These are phyloP conservation scores for Claviceps pazoutovae DNA, from an alignment of 2,329 filamentous ascomycete species.

Conservation along the genomic window DNA sequence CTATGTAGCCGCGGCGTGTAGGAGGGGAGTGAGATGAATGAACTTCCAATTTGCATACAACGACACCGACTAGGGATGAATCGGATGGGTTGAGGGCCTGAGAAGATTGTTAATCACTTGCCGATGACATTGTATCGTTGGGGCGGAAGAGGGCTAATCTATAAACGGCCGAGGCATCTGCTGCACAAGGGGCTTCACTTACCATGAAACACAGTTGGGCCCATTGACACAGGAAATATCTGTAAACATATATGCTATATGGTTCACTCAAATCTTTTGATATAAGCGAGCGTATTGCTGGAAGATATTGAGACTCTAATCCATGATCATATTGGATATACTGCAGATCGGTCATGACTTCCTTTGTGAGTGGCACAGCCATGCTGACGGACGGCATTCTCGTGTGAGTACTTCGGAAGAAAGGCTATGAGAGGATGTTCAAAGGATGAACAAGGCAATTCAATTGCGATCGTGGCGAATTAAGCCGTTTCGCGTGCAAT, in stretches of 20 bases:
- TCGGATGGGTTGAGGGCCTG: constrained; percentile 48
- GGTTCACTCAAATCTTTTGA: constrained; percentile 94
- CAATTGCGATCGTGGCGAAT: background rate
- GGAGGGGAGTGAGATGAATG: constrained; percentile 68
- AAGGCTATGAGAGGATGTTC: background rate
- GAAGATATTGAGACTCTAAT: constrained; percentile 53
- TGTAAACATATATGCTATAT: constrained; percentile 98
- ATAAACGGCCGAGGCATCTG: background rate
- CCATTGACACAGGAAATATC: constrained; percentile 98
- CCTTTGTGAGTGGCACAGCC: constrained; percentile 19
- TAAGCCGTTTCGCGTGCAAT: background rate
- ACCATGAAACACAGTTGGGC: constrained; percentile 95
- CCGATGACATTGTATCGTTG: background rate
- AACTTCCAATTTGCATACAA: constrained; percentile 86
- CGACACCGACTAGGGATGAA: constrained; percentile 65
- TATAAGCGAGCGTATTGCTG: constrained; percentile 81
- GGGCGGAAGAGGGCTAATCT: background rate
- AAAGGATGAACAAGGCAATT: background rate
- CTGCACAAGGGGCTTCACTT: constrained; percentile 3
- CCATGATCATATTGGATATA: constrained; percentile 50
- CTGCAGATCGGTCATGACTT: constrained; percentile 32
- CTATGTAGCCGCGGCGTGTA: constrained; percentile 81
- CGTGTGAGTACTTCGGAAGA: background rate
- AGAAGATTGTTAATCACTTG: constrained; percentile 3
- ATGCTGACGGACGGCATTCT: constrained; percentile 11